phyloP scores from a whole-genome alignment of 495 filamentous ascomycete genomes.

The Podospora bellae-mahoneyi region DNA sequence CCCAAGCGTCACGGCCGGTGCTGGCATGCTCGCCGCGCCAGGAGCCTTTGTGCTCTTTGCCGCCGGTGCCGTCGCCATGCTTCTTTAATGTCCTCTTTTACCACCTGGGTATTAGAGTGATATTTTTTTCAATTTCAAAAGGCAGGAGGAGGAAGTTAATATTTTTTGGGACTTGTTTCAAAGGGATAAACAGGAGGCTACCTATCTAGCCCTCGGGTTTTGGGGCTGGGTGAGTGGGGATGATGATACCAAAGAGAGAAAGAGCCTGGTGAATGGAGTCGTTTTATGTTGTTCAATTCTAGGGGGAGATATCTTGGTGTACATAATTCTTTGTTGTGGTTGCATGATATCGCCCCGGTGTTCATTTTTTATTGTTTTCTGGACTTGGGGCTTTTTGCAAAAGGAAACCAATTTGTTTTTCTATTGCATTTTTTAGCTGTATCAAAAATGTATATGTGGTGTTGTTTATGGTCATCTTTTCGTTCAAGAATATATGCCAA shows the following conservation, averaged over 20 bases:
- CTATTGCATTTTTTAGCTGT: neutral
- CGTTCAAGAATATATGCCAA: neutral
- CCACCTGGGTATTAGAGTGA: neutral
- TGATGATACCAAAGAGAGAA: neutral
- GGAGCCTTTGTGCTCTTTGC: conserved; percentile 24
- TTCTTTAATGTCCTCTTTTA: conserved; percentile 31
- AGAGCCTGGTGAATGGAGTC: neutral
- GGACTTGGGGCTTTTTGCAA: neutral
- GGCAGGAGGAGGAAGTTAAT: neutral
- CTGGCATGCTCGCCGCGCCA: conserved; percentile 24
- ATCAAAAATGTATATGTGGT: neutral
- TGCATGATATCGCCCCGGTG: neutral
- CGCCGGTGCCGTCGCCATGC: conserved; percentile 34
- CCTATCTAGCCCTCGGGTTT: neutral
- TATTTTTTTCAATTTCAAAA: neutral
- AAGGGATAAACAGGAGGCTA: neutral
- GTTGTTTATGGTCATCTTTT: neutral
- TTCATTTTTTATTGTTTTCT: neutral
- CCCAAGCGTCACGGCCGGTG: conserved; percentile 19
- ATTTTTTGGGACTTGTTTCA: neutral
- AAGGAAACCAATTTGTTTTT: neutral
- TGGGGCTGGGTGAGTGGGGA: neutral
- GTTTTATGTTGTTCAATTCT: neutral
- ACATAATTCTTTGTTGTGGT: neutral
- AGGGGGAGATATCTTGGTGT: neutral